Conservation (phyloP, 2,329 filamentous ascomycete genomes). For the Chrysosporium queenslandicum region DNA sequence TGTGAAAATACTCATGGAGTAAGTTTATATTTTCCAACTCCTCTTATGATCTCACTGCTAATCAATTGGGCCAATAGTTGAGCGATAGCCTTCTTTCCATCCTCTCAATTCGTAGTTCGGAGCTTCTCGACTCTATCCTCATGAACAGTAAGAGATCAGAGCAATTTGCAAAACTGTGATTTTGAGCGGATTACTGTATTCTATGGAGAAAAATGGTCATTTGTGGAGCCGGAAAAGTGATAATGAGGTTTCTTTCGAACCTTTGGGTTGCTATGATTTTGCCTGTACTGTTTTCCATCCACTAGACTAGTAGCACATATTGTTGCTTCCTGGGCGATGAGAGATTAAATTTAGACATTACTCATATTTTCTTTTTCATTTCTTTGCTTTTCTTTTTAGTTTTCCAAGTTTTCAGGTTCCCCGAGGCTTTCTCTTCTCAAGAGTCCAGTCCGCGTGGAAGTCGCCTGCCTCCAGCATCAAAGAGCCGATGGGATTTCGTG, state of each 20-base stretch:
- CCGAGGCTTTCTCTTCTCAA: no score
- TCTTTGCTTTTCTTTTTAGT: background rate
- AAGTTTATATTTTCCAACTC: background rate
- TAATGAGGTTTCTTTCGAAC: background rate
- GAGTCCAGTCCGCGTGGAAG: no score
- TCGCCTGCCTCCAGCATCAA: background rate
- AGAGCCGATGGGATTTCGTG: background rate
- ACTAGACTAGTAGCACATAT: background rate
- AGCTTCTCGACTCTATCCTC: conserved; percentile 18
- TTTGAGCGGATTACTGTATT: background rate
- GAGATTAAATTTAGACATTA: no score
- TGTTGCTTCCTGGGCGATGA: background rate
- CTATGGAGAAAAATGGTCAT: background rate
- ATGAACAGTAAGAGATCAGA: conserved; percentile 13
- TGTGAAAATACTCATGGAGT: conserved; percentile 79
- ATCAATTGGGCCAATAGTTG: conserved; percentile 33
- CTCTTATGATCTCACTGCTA: background rate
- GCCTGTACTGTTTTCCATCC: background rate
- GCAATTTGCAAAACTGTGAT: conserved; percentile 16
- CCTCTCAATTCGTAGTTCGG: conserved; percentile 45
- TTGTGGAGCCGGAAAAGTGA: background rate
- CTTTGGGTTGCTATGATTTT: background rate
- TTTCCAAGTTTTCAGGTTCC: no score
- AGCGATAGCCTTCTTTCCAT: conserved; percentile 76
- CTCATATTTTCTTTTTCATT: no score